These are phyloP conservation scores for Onygenales sp. DNA, from an alignment of 2,329 filamentous ascomycete species.

Conservation along the genomic window DNA sequence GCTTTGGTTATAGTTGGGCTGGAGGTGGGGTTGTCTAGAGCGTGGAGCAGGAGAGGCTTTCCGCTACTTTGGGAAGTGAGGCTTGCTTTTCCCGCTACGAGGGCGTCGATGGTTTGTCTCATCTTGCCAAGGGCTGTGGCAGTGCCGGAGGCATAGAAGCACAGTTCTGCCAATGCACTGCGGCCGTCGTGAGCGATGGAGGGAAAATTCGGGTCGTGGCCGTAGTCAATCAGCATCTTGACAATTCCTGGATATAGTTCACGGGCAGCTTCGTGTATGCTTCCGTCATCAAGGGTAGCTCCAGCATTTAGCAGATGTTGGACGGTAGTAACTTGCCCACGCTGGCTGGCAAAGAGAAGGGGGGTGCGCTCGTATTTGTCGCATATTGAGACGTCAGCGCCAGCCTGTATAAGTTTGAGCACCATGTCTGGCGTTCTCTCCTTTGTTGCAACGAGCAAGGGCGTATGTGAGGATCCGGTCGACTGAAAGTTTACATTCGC, in stretches of 20 bases:
- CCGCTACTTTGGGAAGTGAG: slow-evolving; percentile 21
- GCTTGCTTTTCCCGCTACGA: slow-evolving; percentile 46
- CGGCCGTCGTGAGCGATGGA: slow-evolving; percentile 53
- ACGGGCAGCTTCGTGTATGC: slow-evolving; percentile 55
- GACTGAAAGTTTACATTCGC: slow-evolving; percentile 52
- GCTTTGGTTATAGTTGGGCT: slow-evolving; percentile 47
- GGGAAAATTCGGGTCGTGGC: slow-evolving; percentile 57
- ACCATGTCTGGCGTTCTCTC: slow-evolving; percentile 49
- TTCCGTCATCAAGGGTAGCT: slow-evolving; percentile 54
- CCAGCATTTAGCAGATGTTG: slow-evolving; percentile 46
- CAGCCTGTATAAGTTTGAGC: slow-evolving; percentile 46
- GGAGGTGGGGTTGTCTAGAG: slow-evolving; percentile 46
- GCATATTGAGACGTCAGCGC: slow-evolving; percentile 50
- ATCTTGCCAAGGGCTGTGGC: slow-evolving; percentile 37
- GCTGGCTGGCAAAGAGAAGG: slow-evolving; percentile 49
- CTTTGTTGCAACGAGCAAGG: slow-evolving; percentile 52
- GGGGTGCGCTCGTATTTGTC: slow-evolving; percentile 51
- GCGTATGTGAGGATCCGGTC: slow-evolving; percentile 43
- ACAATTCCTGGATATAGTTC: slow-evolving; percentile 50
- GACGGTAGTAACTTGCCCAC: slow-evolving; percentile 45
- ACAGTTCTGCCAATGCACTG: slow-evolving; percentile 55
- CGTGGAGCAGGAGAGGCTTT: slow-evolving; percentile 52
- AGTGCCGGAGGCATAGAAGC: slow-evolving; percentile 44
- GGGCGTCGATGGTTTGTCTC: slow-evolving; percentile 48
- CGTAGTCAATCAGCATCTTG: slow-evolving; percentile 47